These are phyloP conservation scores for Nicotiana tomentosiformis DNA, from an alignment of 257 asterid genomes.

Conservation along the genomic window DNA sequence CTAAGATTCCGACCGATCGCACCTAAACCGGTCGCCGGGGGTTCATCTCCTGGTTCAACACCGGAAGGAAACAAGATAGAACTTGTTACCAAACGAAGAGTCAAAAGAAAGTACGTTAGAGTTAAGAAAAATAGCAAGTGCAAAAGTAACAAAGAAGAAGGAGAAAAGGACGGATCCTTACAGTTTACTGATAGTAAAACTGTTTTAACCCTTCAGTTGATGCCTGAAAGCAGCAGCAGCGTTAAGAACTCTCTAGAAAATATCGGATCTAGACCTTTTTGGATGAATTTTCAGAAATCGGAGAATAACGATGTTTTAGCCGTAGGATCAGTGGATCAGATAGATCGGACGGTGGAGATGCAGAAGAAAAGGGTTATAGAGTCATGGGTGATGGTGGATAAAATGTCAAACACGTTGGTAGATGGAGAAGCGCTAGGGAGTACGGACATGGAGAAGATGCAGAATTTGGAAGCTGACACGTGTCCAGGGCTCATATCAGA, in stretches of 20 bases:
- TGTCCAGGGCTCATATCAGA: conserved; percentile 48
- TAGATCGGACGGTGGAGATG: conserved; percentile 20
- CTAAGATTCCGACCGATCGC: conserved; percentile 31
- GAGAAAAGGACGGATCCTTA: background rate
- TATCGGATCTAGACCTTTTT: conserved; percentile 11
- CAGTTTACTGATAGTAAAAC: conserved; percentile 2
- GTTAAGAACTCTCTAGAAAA: conserved; percentile 4
- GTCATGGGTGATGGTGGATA: conserved; percentile 41
- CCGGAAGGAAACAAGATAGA: background rate
- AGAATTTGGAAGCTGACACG: conserved; percentile 33
- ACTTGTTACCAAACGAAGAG: conserved; percentile 6
- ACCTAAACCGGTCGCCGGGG: conserved; percentile 33
- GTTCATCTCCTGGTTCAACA: conserved; percentile 13
- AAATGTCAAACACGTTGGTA: conserved; percentile 14
- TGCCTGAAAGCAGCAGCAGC: background rate
- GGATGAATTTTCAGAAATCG: background rate
- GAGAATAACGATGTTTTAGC: background rate
- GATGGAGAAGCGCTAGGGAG: conserved; percentile 22
- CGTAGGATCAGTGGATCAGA: background rate
- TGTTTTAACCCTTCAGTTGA: background rate
- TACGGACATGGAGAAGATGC: conserved; percentile 37
- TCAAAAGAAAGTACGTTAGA: conserved; percentile 48
- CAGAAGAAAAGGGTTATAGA: conserved; percentile 19
- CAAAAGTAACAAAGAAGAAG: background rate
- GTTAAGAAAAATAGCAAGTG: conserved; percentile 22